Evolutionary conservation across 2,329 filamentous ascomycete genomes (phyloP).

Genomic region (Berkeleyomyces basicola): DNA sequence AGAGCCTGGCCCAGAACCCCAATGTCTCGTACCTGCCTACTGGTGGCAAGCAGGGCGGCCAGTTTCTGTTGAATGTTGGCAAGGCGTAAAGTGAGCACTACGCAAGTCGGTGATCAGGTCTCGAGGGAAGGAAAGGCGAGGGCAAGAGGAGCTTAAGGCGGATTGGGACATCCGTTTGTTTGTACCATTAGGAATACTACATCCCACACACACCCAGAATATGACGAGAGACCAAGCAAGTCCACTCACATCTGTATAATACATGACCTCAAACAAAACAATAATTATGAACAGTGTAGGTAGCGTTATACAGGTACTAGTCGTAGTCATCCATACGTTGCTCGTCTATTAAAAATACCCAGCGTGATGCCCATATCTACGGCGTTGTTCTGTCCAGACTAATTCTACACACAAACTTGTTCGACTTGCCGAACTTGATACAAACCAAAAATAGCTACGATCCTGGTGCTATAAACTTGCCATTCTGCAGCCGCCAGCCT

Average conservation of each 20-base stretch:
- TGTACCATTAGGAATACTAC: constrained; percentile 11
- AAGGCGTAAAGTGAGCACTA: constrained; percentile 20
- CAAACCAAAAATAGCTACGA: neutral
- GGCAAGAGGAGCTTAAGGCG: neutral
- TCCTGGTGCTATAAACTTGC: constrained; percentile 26
- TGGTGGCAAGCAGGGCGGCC: constrained; percentile 43
- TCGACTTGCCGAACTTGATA: too few relatives aligned
- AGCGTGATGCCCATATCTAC: neutral
- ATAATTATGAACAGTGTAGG: neutral
- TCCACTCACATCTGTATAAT: constrained; percentile 14
- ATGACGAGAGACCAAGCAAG: constrained; percentile 10
- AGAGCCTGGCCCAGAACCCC: constrained; percentile 74
- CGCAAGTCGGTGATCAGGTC: constrained; percentile 19
- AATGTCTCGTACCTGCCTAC: constrained; percentile 91
- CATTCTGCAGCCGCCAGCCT: constrained; percentile 49
- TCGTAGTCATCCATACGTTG: too few relatives aligned
- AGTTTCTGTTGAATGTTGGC: constrained; percentile 37
- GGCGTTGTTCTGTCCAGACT: neutral
- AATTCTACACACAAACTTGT: neutral
- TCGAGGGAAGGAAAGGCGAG: neutral
- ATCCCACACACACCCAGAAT: constrained; percentile 10
- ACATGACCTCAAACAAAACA: constrained; percentile 5
- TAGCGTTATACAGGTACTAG: neutral
- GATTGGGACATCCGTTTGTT: constrained; percentile 6
- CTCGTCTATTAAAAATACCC: too few relatives aligned